Conservation (phyloP, 768 basidiomycete species). For the Boletus bicolor region DNA sequence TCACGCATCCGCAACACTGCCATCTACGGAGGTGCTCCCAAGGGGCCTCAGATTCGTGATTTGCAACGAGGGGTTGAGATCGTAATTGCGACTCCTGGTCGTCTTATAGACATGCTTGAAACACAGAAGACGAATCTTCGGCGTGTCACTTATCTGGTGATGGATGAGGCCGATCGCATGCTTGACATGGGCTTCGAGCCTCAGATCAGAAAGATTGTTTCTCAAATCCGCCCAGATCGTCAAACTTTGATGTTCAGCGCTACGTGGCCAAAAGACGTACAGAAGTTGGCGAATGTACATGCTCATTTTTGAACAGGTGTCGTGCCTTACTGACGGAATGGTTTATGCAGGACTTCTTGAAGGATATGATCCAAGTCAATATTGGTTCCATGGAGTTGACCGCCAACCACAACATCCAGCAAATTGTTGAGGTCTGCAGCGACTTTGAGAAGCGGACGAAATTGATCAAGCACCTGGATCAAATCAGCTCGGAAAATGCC, state of each 20-base stretch:
- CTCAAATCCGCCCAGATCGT: conserved; percentile 96
- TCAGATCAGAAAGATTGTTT: conserved; percentile 96
- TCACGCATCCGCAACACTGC: conserved; percentile 98
- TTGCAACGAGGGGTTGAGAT: conserved; percentile 96
- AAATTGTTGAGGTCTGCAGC: conserved; percentile 94
- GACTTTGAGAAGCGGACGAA: conserved; percentile 97
- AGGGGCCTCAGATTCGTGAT: conserved; percentile 97
- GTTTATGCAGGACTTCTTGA: conserved; percentile 75
- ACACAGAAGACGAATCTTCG: conserved; percentile 93
- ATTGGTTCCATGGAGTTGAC: conserved; percentile 98
- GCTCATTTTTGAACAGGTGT: not conserved
- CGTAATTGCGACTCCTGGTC: conserved; percentile 99
- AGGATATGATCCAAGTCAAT: conserved; percentile 97
- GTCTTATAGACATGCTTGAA: conserved; percentile 99
- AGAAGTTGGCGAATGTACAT: conserved; percentile 86
- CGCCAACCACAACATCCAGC: conserved; percentile 96
- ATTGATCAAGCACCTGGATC: conserved; percentile 94
- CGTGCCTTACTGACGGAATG: not conserved
- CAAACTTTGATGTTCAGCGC: conserved; percentile 99
- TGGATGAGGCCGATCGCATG: conserved; percentile 99
- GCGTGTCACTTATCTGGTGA: conserved; percentile 94
- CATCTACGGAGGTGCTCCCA: conserved; percentile 98
- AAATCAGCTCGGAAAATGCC: conserved; percentile 94
- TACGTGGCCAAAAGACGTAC: conserved; percentile 99
- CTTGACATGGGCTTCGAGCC: conserved; percentile 99